Percentiles rank a stretch among this genome's conserved stretches.
Evolutionary conservation across 495 filamentous ascomycete genomes (phyloP).

Genomic region (Hypoxylon crocopeplum): DNA sequence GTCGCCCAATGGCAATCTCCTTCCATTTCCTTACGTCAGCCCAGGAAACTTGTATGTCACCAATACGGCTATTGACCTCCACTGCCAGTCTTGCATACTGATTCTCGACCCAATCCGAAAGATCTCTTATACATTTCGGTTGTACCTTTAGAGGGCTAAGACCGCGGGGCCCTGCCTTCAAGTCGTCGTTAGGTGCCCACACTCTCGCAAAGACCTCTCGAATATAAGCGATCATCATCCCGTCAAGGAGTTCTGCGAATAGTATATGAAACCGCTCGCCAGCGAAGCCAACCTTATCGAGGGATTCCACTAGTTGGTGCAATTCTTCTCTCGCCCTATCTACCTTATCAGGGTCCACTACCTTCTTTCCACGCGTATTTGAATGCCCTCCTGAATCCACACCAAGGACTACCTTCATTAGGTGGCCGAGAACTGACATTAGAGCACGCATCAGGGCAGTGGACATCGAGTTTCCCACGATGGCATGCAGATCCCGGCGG

Average conservation of each 20-base stretch:
- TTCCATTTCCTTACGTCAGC: conserved; percentile 79
- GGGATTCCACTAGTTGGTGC: conserved; percentile 62
- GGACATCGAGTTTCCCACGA: conserved; percentile 69
- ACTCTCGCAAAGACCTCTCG: conserved; percentile 63
- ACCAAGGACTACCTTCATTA: conserved; percentile 64
- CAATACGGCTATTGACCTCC: conserved; percentile 60
- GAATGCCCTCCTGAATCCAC: conserved; percentile 45
- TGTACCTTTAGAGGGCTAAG: conserved; percentile 30
- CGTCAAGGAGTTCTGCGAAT: conserved; percentile 77
- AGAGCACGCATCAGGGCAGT: conserved; percentile 60
- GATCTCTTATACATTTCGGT: conserved; percentile 61
- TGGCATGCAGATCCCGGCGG: conserved; percentile 66
- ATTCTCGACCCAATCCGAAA: conserved; percentile 76
- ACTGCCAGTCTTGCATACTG: conserved; percentile 70
- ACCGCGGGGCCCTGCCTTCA: conserved; percentile 24
- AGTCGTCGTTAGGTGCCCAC: conserved; percentile 52
- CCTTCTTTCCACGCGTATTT: conserved; percentile 13
- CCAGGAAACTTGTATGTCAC: conserved; percentile 54
- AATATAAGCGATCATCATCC: conserved; percentile 71
- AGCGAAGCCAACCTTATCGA: conserved; percentile 76
- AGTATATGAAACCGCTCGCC: conserved; percentile 76
- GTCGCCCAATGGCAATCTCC: conserved; percentile 74
- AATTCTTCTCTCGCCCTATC: conserved; percentile 58
- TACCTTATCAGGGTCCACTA: conserved; percentile 14
- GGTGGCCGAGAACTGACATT: conserved; percentile 56